Evolutionary conservation across 306 rosid species (phyloP), one percentile per base, ranked within the genome.

Genomic region (Trifolium repens): DNA sequence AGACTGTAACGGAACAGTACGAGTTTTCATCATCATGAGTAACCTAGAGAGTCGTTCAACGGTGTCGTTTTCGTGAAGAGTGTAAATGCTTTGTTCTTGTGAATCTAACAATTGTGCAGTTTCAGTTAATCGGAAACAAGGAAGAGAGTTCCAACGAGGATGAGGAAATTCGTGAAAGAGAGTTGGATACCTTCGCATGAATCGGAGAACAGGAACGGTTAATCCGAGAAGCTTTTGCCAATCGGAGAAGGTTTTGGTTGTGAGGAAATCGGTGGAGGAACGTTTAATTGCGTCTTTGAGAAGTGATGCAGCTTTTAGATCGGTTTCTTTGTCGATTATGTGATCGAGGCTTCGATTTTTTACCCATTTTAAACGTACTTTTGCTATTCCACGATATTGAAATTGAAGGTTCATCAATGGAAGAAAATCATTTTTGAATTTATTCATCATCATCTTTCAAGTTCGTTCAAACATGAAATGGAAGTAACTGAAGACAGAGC

Each of bases 361-460:
- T 2, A 90, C 97, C 98, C 97, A 92, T 40, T 92, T 94, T 17
- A 94, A 82, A 62, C 97, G 96, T 35, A 92, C 98, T 71, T 88
- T 94, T 17, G 77, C 84, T 72, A 94, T 87, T 80, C 89, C 78
- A 5, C 96, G 93, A 78, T 89, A 82, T 83, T 92, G 79, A 2
- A 74, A 81, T 80, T 92, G 79, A 3, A 80, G 81, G 60, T 87
- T 82, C 74, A 64, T 73, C 75, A 76, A 16, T 1, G 81, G 78
- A 35, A 70, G 19, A 43, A 75, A 44, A 6, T 40, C 40, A 14
- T 52, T 73, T 42, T 67, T 67, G 0, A 67, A 22, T 67, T 63
- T 84, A 62, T 66, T 78, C 78, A 71, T 78, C 77, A 44, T 68
- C 35, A 11, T 44, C 49, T 39, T 62, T 34, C 12, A 6, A 30